phyloP scores from a whole-genome alignment of 108 stramenopile species.

The Nannochloropsis gaditana region DNA sequence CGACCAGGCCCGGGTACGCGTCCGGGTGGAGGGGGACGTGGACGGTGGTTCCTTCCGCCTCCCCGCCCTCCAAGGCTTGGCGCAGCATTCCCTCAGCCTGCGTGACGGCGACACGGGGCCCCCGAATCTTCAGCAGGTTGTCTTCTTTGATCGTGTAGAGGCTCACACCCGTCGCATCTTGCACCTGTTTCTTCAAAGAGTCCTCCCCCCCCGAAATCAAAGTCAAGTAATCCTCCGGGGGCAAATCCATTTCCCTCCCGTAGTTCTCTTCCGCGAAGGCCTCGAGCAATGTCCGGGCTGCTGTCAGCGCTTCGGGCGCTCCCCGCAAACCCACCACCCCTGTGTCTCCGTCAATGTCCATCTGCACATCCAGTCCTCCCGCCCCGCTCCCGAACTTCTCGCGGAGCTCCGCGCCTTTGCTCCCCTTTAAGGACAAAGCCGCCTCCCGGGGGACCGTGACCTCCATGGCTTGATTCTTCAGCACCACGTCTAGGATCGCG shows the following conservation, averaged over 20 bases:
- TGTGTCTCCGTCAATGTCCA: neutral
- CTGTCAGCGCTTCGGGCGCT: neutral
- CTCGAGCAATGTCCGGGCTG: neutral
- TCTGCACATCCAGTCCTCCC: neutral
- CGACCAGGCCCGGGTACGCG: neutral
- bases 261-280: neutral
- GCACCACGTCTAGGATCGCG: neutral
- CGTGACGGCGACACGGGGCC: neutral
- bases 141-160: slow-evolving; percentile 7
- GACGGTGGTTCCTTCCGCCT: neutral
- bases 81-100: neutral
- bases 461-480: neutral
- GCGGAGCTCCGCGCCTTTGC: neutral
- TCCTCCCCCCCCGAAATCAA: neutral
- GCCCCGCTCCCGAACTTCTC: neutral
- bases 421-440: neutral
- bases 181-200: slow-evolving; percentile 12
- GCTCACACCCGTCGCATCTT: neutral
- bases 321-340: neutral
- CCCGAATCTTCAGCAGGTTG: neutral
- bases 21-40: neutral
- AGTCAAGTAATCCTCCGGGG: neutral
- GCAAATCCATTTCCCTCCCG: neutral
- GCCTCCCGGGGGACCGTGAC: neutral
- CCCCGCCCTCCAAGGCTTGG: neutral